These are phyloP conservation scores for Wickerhamiella cacticola DNA, from an alignment of 805 yeast genomes.

Conservation along the genomic window DNA sequence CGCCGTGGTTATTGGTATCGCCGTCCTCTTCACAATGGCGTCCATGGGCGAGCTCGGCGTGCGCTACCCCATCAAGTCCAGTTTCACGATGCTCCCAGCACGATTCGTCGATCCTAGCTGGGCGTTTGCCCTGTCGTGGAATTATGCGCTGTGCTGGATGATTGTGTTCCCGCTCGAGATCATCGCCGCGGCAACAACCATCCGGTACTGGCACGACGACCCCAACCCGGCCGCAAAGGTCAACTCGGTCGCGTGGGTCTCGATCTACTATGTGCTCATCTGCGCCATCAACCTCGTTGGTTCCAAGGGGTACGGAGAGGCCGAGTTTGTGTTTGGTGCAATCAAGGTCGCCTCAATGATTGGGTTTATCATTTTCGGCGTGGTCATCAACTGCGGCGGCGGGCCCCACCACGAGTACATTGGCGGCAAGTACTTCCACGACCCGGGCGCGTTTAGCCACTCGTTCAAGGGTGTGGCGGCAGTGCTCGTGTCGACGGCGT, in stretches of 20 bases:
- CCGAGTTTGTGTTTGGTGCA: conserved; percentile 46
- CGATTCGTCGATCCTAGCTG: conserved; percentile 54
- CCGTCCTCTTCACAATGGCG: conserved; percentile 58
- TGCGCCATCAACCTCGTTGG: conserved; percentile 41
- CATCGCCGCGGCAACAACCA: conserved; percentile 46
- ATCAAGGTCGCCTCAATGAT: conserved; percentile 46
- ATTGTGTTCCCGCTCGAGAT: conserved; percentile 52
- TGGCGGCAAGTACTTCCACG: conserved; percentile 58
- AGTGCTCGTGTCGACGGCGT: conserved; percentile 55
- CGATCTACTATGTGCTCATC: conserved; percentile 42
- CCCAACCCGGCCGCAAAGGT: conserved; percentile 31
- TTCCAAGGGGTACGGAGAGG: conserved; percentile 51
- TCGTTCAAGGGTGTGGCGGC: conserved; percentile 32
- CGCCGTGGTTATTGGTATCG: conserved; percentile 56
- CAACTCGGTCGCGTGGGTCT: conserved; percentile 44
- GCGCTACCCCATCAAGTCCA: conserved; percentile 51
- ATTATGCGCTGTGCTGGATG: conserved; percentile 43
- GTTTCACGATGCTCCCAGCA: conserved; percentile 53
- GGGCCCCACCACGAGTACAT: conserved; percentile 58
- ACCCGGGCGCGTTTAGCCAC: conserved; percentile 52
- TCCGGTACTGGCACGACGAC: conserved; percentile 42
- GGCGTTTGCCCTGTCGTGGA: conserved; percentile 60
- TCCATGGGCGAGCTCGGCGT: conserved; percentile 61
- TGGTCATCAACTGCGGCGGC: conserved; percentile 38
- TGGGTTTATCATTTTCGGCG: conserved; percentile 49